Conservation (phyloP, 1,284 basidiomycete genomes). For the Malassezia sympodialis region DNA sequence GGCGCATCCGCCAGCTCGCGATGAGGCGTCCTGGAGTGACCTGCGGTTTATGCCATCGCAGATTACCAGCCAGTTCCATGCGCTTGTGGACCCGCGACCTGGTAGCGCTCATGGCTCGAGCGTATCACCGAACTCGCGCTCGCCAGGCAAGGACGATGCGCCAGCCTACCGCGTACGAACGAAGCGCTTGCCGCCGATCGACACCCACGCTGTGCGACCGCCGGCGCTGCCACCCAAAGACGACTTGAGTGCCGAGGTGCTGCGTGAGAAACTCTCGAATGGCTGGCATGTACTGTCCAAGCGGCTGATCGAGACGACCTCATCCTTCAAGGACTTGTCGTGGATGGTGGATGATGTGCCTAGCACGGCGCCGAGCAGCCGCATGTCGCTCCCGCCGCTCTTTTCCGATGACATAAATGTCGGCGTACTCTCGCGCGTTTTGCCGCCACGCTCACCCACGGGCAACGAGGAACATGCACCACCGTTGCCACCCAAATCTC, state of each 20-base stretch:
- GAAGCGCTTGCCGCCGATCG: neutral
- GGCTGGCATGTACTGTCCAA: slow-evolving; percentile 15
- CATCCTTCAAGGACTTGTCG: neutral
- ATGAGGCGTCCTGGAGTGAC: neutral
- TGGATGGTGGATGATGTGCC: slow-evolving; percentile 4
- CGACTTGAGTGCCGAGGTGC: neutral
- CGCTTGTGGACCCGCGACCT: neutral
- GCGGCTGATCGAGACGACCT: slow-evolving; percentile 10
- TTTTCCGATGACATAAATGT: neutral
- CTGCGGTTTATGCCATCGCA: neutral
- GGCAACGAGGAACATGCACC: neutral
- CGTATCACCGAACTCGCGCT: neutral
- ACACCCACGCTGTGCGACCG: neutral
- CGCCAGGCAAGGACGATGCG: neutral
- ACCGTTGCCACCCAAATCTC: neutral
- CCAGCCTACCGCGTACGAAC: neutral
- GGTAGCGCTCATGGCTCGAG: neutral
- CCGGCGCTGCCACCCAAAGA: neutral
- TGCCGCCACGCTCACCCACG: neutral
- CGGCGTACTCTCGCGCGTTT: neutral
- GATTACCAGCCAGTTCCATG: neutral
- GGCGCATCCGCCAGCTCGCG: neutral
- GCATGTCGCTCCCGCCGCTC: neutral
- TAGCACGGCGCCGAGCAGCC: slow-evolving; percentile 9
- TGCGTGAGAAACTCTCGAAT: slow-evolving; percentile 5